phyloP scores from a whole-genome alignment of 495 filamentous ascomycete species.

The Aspergillus affinis region DNA sequence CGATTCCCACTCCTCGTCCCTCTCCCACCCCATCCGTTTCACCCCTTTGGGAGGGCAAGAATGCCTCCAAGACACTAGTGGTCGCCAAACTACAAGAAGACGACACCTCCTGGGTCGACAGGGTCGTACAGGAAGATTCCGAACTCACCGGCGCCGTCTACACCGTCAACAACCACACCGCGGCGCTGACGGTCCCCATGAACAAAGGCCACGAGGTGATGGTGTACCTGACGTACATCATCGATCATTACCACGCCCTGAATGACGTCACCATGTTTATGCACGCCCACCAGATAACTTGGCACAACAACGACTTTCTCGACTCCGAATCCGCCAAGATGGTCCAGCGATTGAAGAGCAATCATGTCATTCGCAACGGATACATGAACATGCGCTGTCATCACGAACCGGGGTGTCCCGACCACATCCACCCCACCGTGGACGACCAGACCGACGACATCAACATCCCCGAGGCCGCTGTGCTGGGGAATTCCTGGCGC shows the following conservation, averaged over 20 bases:
- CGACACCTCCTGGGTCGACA: slow-evolving; percentile 32
- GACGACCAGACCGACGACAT: background rate
- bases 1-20: no score
- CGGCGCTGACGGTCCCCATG: slow-evolving; percentile 39
- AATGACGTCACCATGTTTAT: slow-evolving; percentile 45
- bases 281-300: slow-evolving; percentile 42
- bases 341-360: slow-evolving; percentile 24
- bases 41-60: background rate
- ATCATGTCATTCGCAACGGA: slow-evolving; percentile 32
- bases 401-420: slow-evolving; percentile 43
- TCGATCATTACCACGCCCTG: slow-evolving; percentile 47
- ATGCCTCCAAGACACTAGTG: slow-evolving; percentile 17
- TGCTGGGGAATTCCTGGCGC: slow-evolving; percentile 3
- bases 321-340: slow-evolving; percentile 34
- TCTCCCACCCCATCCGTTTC: background rate
- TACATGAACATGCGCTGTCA: slow-evolving; percentile 52
- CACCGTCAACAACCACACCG: slow-evolving; percentile 36
- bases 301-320: slow-evolving; percentile 57
- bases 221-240: slow-evolving; percentile 42
- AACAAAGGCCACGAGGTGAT: slow-evolving; percentile 66
- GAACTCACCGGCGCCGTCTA: slow-evolving; percentile 18
- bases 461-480: slow-evolving; percentile 1
- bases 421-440: background rate
- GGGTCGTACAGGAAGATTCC: slow-evolving; percentile 1
- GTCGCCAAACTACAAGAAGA: slow-evolving; percentile 24